Evolutionary conservation across 2,329 filamentous ascomycete species (phyloP).

Genomic region (Mycosphaerella sp.): DNA sequence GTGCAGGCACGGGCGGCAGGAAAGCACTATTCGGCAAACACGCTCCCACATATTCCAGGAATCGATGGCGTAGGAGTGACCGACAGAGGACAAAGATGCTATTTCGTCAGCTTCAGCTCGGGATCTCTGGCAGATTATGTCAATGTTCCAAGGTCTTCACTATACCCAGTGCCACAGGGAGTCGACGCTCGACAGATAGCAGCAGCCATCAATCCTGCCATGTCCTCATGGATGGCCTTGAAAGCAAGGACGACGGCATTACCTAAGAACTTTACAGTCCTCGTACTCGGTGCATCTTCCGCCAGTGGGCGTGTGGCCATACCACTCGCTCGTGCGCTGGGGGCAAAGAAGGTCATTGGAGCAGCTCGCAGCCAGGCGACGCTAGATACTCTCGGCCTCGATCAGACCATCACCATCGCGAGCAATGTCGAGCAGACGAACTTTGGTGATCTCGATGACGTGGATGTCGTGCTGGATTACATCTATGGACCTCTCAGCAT

Average conservation of each 20-base stretch:
- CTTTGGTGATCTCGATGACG: conserved; percentile 42
- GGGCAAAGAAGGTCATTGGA: conserved; percentile 47
- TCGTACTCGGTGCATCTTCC: conserved; percentile 50
- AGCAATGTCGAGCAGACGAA: conserved; percentile 40
- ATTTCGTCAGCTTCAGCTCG: conserved; percentile 42
- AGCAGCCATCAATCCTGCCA: conserved; percentile 49
- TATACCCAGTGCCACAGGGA: conserved; percentile 40
- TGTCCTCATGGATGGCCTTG: conserved; percentile 55
- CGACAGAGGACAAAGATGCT: conserved; percentile 45
- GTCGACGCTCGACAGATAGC: conserved; percentile 48
- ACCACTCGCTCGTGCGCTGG: conserved; percentile 43
- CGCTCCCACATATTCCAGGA: conserved; percentile 48
- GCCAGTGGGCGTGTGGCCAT: conserved; percentile 49
- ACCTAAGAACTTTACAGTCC: conserved; percentile 41
- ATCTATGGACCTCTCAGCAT: conserved; percentile 46
- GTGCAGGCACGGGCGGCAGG: conserved; percentile 50
- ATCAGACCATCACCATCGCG: conserved; percentile 43
- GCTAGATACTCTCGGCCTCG: conserved; percentile 41
- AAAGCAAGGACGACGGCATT: conserved; percentile 39
- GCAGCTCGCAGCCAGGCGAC: conserved; percentile 44
- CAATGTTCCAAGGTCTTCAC: conserved; percentile 41
- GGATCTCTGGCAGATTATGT: conserved; percentile 46
- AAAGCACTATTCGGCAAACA: conserved; percentile 48
- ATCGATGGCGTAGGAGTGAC: conserved; percentile 48
- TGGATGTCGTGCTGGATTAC: conserved; percentile 54